Evolutionary conservation across 2,329 filamentous ascomycete genomes (phyloP), one percentile per base, ranked within the genome.

Genomic region (Ophiobolus disseminans): DNA sequence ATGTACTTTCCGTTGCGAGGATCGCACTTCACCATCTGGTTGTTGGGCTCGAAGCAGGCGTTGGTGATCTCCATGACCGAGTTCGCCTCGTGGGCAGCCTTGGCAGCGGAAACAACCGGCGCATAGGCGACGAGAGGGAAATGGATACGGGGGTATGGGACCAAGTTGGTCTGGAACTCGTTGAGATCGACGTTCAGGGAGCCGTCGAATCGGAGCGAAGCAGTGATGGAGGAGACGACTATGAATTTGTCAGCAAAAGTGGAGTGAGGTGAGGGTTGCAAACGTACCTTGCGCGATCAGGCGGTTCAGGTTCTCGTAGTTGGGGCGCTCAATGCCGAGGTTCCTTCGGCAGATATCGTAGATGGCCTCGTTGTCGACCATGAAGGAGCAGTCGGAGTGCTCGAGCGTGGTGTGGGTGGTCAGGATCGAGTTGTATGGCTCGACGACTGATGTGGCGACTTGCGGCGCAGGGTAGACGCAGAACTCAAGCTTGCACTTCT

Each of bases 401-500:
- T 99, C 94, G 48, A 99, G 87, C 60, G 94, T 97, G 74, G 92
- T 97, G 86, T 99, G 94, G 58, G 94, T 97, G 68, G 94, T 97
- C 65, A 99, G 87, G 75, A 97, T 97, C 42, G 94, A 97, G 86
- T 99, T 99, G 87, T 99, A 99, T 53, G 94, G 94, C 86, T 99
- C 94, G 60, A 99, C 94, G 54, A 99, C 93, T 35, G 94, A 95
- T 70, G 93, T 97, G 66, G 93, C 91, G 64, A 94, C 94, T 82
- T 96, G 92, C 53, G 94, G 94, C 65, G 94, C 92, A 72, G 94
- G 94, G 83, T 99, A 99, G 73, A 99, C 92, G 73, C 91, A 96
- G 85, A 99, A 99, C 80, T 99, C 94, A 60, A 99, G 86, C 88
- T 99, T 99, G 86, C 90, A 95, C 88, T 99, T 99, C 88, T 99